A percentile compares a stretch with the other conserved stretches of the same genome.
phyloP scores from a whole-genome alignment of 345 rosid genomes.

The Eucalyptus cladocalyx region DNA sequence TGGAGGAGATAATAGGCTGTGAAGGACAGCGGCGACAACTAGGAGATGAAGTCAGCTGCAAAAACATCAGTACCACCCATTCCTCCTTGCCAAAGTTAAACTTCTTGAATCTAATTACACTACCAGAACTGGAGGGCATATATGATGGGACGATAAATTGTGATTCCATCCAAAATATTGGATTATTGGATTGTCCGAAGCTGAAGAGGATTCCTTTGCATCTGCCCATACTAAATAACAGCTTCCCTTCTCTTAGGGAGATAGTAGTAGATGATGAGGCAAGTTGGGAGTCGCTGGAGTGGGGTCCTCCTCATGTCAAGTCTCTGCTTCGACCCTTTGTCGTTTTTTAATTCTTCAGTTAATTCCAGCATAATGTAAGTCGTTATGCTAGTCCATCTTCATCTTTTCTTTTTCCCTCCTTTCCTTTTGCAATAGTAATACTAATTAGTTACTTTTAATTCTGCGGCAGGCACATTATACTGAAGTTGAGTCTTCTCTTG shows the following conservation, averaged over 20 bases:
- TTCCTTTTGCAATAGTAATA: no score
- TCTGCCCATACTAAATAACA: background rate
- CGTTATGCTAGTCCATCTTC: no score
- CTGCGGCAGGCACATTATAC: no score
- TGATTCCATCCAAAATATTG: background rate
- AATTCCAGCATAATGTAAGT: no score
- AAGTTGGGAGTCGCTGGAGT: background rate
- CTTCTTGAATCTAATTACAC: background rate
- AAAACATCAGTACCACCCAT: background rate
- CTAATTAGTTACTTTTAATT: no score
- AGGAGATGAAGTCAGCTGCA: background rate
- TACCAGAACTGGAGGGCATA: background rate
- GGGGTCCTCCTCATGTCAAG: background rate
- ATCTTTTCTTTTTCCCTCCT: no score
- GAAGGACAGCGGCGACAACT: no score
- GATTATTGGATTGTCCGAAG: background rate
- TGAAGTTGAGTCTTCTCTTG: no score
- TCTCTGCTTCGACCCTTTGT: background rate
- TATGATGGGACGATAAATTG: background rate
- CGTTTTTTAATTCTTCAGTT: no score
- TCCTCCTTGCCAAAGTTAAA: background rate
- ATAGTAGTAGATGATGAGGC: background rate
- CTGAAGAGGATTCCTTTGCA: background rate
- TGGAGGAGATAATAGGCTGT: background rate
- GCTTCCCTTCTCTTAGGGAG: background rate